Conservation (phyloP, 2,329 filamentous ascomycete species). For the Cryoendolithus antarcticus region DNA sequence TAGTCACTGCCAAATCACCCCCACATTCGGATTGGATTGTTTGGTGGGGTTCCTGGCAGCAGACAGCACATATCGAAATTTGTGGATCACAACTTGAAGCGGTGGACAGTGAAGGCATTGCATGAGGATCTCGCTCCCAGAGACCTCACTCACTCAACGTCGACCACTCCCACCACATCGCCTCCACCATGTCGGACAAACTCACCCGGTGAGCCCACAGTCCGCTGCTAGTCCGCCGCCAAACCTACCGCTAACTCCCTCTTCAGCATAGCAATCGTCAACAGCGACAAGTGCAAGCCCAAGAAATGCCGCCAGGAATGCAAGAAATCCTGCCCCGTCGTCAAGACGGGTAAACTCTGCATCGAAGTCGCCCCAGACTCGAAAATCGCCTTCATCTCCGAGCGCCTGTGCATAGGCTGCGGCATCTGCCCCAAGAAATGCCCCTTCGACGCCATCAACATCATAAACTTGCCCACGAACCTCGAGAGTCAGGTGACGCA, state of each 20-base stretch:
- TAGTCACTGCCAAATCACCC: too few species aligned
- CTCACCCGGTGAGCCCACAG: conserved; percentile 66
- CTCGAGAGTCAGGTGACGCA: conserved; percentile 97
- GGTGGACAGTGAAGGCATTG: too few species aligned
- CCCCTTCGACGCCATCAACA: conserved; percentile 95
- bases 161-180: neutral
- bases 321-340: conserved; percentile 96
- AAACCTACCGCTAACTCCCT: neutral
- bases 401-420: conserved; percentile 90
- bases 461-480: conserved; percentile 99
- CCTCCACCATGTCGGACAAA: conserved; percentile 67
- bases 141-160: neutral
- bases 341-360: conserved; percentile 92
- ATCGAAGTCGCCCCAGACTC: conserved; percentile 84
- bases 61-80: too few species aligned
- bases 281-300: conserved; percentile 64
- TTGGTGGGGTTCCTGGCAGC: too few species aligned
- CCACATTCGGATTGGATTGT: too few species aligned
- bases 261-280: conserved; percentile 91
- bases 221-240: neutral
- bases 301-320: conserved; percentile 98
- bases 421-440: conserved; percentile 99
- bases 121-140: neutral
- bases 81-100: too few species aligned
- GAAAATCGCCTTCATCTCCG: conserved; percentile 95